These are phyloP conservation scores for Russula vinacea DNA, from an alignment of 768 basidiomycete species.

Conservation along the genomic window DNA sequence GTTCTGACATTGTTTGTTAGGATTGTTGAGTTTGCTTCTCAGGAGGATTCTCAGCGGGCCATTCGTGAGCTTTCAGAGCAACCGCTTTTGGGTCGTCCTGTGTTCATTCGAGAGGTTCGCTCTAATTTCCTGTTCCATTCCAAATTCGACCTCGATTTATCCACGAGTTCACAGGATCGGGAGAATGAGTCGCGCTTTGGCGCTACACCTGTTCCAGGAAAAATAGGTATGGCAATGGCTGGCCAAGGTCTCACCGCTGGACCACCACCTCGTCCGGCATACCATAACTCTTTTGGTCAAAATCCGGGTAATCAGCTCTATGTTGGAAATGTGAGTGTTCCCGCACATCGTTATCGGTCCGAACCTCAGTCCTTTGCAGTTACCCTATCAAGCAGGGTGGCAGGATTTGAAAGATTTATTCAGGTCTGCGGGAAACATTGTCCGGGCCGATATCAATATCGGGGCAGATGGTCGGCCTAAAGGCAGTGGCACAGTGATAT, in stretches of 20 bases:
- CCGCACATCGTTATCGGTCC: neutral
- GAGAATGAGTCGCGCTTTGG: conserved; percentile 96
- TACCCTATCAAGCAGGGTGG: conserved; percentile 98
- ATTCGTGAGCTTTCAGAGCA: conserved; percentile 89
- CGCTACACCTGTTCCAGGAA: conserved; percentile 91
- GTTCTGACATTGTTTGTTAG: conserved; percentile 43
- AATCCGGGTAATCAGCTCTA: conserved; percentile 92
- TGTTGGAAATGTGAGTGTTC: conserved; percentile 73
- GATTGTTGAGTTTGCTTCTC: conserved; percentile 92
- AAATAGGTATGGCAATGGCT: conserved; percentile 94
- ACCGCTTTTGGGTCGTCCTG: conserved; percentile 85
- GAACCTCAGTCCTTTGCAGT: conserved; percentile 42
- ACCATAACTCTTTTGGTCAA: conserved; percentile 67
- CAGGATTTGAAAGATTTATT: conserved; percentile 98
- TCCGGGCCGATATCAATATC: conserved; percentile 93
- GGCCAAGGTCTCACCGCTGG: conserved; percentile 79
- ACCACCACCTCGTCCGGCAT: conserved; percentile 79
- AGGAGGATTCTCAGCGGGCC: conserved; percentile 85
- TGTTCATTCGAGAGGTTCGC: conserved; percentile 93
- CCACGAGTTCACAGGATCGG: conserved; percentile 66
- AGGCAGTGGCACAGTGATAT: conserved; percentile 96
- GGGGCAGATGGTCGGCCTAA: conserved; percentile 91
- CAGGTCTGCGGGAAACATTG: conserved; percentile 91
- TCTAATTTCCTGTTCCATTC: conserved; percentile 12
- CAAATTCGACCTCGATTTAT: conserved; percentile 11